phyloP scores from a whole-genome alignment of 306 rosid genomes.

The Cyclanthera cordifolia region DNA sequence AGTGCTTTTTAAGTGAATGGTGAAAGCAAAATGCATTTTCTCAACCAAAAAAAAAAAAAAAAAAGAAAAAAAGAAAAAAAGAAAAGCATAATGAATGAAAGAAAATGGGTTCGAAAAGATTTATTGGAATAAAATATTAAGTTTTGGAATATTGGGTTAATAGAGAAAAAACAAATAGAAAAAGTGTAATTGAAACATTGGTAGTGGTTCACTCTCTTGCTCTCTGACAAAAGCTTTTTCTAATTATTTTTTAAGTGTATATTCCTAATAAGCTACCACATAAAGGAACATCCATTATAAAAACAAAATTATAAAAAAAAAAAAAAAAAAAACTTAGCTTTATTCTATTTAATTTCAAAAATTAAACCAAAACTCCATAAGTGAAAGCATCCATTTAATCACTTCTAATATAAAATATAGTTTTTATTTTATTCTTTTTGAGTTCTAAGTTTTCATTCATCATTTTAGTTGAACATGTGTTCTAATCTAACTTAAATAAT shows the following conservation, averaged over 20 bases:
- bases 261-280: slow-evolving; percentile 3
- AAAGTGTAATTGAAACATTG: background rate
- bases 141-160: background rate
- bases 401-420: background rate
- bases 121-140: background rate
- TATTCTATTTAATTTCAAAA: slow-evolving; percentile 2
- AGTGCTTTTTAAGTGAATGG: background rate
- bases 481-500: background rate
- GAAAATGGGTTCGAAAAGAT: background rate
- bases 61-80: no score
- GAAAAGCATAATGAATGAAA: no score
- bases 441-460: background rate
- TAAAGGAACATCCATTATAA: background rate
- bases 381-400: background rate
- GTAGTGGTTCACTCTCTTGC: background rate
- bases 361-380: background rate
- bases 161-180: background rate
- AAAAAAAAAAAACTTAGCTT: slow-evolving; percentile 4
- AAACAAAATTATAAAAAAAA: no score
- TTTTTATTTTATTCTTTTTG: no score
- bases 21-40: background rate
- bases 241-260: background rate
- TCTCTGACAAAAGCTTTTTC: background rate
- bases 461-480: background rate
- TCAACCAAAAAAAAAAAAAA: no score